Conservation (phyloP, 305 asterid species). For the Fraxinus sp. region DNA sequence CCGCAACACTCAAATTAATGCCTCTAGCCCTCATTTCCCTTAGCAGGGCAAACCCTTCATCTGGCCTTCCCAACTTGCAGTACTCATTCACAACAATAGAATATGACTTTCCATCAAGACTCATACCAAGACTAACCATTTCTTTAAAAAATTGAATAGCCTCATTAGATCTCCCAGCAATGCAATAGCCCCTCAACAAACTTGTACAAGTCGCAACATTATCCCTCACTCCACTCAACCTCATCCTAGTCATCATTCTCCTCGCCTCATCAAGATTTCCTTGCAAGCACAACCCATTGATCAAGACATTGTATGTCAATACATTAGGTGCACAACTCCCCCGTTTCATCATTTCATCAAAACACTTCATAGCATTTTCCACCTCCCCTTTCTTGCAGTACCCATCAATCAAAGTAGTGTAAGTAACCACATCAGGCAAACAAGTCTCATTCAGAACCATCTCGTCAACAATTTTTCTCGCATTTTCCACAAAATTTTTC, state of each 20-base stretch:
- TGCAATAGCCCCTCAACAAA: slow-evolving; percentile 48
- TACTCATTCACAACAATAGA: slow-evolving; percentile 37
- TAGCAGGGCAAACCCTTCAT: slow-evolving; percentile 36
- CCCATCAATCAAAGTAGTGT: slow-evolving; percentile 45
- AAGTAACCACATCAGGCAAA: slow-evolving; percentile 36
- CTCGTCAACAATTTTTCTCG: slow-evolving; percentile 25
- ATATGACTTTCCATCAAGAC: slow-evolving; percentile 36
- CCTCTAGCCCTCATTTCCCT: slow-evolving; percentile 37
- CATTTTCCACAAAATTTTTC: slow-evolving; percentile 37
- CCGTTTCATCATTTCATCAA: slow-evolving; percentile 35
- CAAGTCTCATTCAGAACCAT: slow-evolving; percentile 35
- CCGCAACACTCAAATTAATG: slow-evolving; percentile 26
- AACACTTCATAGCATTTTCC: slow-evolving; percentile 37
- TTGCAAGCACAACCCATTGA: slow-evolving; percentile 42
- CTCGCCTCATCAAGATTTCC: slow-evolving; percentile 43
- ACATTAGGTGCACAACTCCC: slow-evolving; percentile 39
- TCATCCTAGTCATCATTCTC: slow-evolving; percentile 47
- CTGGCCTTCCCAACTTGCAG: slow-evolving; percentile 40
- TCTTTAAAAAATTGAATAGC: slow-evolving; percentile 45
- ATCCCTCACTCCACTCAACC: slow-evolving; percentile 39
- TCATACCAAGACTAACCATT: slow-evolving; percentile 37
- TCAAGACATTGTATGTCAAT: slow-evolving; percentile 44
- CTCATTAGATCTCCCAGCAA: slow-evolving; percentile 40
- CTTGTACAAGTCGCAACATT: slow-evolving; percentile 39
- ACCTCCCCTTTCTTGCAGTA: slow-evolving; percentile 43